phyloP scores from a whole-genome alignment of 352 stramenopile genomes.

The Globisporangium polare region DNA sequence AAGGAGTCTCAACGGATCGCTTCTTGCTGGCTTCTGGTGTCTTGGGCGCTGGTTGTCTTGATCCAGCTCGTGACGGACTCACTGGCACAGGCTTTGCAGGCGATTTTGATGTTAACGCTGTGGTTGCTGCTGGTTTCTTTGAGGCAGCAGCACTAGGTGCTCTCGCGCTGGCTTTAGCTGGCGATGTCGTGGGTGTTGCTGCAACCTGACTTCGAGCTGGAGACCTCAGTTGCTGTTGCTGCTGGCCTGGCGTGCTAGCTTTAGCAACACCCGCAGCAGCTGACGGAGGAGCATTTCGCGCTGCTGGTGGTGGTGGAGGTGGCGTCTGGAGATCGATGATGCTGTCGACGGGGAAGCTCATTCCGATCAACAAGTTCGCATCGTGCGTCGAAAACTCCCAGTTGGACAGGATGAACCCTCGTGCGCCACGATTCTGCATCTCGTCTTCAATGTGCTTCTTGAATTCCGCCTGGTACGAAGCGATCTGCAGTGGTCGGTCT shows the following conservation, averaged over 20 bases:
- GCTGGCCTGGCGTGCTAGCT: neutral
- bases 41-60: slow-evolving; percentile 6
- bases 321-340: slow-evolving; percentile 50
- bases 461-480: slow-evolving; percentile 18
- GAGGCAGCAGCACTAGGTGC: neutral
- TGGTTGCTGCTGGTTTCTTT: neutral
- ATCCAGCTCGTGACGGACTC: neutral
- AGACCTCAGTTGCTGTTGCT: neutral
- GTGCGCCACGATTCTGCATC: slow-evolving; percentile 19
- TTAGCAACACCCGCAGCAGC: neutral
- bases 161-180: neutral
- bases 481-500: slow-evolving; percentile 13
- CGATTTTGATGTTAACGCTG: neutral
- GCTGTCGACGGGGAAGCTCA: slow-evolving; percentile 47
- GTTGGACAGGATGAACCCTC: slow-evolving; percentile 57
- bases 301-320: neutral
- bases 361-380: slow-evolving; percentile 38
- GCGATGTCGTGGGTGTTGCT: slow-evolving; percentile 7
- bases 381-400: slow-evolving; percentile 43
- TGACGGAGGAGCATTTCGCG: neutral
- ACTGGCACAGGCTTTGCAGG: slow-evolving; percentile 2
- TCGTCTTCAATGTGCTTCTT: slow-evolving; percentile 9
- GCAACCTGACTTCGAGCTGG: slow-evolving; percentile 2
- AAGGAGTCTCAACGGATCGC: neutral
- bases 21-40: slow-evolving; percentile 8